These are phyloP conservation scores for Fraxinus latifolia DNA, from an alignment of 305 asterid species.

Conservation along the genomic window DNA sequence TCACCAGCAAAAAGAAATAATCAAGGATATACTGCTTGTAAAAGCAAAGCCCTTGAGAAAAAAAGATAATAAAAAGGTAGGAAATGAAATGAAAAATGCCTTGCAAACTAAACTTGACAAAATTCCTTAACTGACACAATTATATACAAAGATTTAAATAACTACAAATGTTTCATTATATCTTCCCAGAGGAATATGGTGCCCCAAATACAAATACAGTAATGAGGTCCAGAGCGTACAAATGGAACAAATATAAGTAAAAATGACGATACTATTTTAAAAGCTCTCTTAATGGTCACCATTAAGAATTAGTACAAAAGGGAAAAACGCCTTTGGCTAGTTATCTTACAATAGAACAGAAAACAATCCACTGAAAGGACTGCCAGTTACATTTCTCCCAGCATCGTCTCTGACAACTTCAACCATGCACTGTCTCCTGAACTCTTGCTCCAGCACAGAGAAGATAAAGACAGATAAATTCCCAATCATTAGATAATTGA, in stretches of 20 bases:
- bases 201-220: constrained; percentile 35
- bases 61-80: neutral
- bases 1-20: constrained; percentile 17
- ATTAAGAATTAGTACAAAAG: constrained; percentile 64
- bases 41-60: constrained; percentile 21
- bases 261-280: constrained; percentile 28
- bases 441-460: constrained; percentile 63
- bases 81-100: constrained; percentile 13
- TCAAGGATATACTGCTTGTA: constrained; percentile 10
- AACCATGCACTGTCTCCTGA: constrained; percentile 49
- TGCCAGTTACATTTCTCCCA: constrained; percentile 67
- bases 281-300: constrained; percentile 48
- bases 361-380: constrained; percentile 89
- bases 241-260: constrained; percentile 16
- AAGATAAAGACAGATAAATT: constrained; percentile 72
- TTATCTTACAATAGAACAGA: constrained; percentile 97
- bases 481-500: constrained; percentile 73
- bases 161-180: constrained; percentile 22
- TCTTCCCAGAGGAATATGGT: constrained; percentile 29
- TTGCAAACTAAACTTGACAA: constrained; percentile 24
- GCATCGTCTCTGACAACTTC: constrained; percentile 52
- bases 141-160: neutral
- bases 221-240: constrained; percentile 26
- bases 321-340: constrained; percentile 70
- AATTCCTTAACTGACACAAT: constrained; percentile 16